A percentile compares a stretch with the other conserved stretches of the same genome.
phyloP scores from a whole-genome alignment of 805 yeast genomes.

The Cyberlindnera petersonii region DNA sequence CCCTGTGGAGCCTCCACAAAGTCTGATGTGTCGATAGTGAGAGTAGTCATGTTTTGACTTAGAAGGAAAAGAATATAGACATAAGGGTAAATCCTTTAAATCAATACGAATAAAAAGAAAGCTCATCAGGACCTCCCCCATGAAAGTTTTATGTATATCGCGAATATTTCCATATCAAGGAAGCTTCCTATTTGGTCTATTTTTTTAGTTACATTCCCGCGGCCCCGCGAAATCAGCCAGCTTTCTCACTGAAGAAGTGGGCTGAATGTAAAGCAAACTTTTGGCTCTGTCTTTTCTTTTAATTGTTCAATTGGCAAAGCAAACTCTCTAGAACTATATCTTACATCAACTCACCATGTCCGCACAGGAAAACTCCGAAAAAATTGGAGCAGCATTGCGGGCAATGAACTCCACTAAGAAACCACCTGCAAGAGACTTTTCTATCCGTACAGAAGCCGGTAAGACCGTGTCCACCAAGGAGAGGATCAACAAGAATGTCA shows the following conservation, averaged over 20 bases:
- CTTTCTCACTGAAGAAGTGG: no score
- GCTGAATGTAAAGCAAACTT: no score
- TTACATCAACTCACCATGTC: constrained; percentile 14
- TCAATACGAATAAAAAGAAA: no score
- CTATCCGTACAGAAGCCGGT: constrained; percentile 49
- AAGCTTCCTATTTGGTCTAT: background rate
- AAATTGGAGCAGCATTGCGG: constrained; percentile 62
- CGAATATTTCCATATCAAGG: background rate
- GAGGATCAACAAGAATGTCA: constrained; percentile 48
- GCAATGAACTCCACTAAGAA: constrained; percentile 45
- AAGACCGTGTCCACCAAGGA: constrained; percentile 43
- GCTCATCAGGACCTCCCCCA: background rate
- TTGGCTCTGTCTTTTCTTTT: no score
- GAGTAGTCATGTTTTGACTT: no score
- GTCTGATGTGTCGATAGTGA: constrained; percentile 38
- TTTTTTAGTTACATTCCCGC: background rate
- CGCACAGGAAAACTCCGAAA: constrained; percentile 44
- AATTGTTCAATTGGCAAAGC: no score
- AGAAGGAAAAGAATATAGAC: background rate
- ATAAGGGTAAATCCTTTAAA: no score
- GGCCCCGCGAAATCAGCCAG: no score
- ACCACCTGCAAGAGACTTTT: constrained; percentile 30
- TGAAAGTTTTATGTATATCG: background rate
- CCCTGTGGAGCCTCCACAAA: constrained; percentile 51
- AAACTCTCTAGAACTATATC: background rate